phyloP scores from a whole-genome alignment of 768 basidiomycete species.

The Pulveroboletus sp. region DNA sequence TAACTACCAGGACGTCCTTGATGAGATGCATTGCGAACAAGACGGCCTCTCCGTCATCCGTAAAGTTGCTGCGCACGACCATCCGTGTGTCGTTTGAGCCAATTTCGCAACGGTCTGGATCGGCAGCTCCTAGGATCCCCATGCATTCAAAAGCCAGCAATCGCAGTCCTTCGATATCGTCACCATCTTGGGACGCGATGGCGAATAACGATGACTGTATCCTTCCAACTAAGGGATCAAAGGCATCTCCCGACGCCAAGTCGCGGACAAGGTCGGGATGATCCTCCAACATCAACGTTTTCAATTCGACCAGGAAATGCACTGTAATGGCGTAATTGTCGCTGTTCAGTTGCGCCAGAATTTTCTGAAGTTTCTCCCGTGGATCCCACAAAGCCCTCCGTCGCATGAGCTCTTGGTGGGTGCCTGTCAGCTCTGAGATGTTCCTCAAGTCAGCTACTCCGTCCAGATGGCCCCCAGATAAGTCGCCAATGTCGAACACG shows the following conservation, averaged over 20 bases:
- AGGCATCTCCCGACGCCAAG: slow-evolving; percentile 80
- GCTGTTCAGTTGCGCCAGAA: slow-evolving; percentile 69
- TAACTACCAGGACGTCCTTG: slow-evolving; percentile 76
- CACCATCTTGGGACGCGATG: slow-evolving; percentile 74
- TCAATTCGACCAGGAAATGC: slow-evolving; percentile 74
- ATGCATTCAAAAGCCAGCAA: slow-evolving; percentile 84
- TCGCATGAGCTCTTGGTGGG: slow-evolving; percentile 39
- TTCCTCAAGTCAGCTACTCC: slow-evolving; percentile 77
- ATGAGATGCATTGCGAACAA: slow-evolving; percentile 85
- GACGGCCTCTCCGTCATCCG: slow-evolving; percentile 69
- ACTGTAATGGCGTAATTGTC: slow-evolving; percentile 78
- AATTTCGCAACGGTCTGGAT: slow-evolving; percentile 88
- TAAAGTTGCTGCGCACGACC: slow-evolving; percentile 77
- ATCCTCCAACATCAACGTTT: slow-evolving; percentile 51
- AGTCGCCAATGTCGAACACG: slow-evolving; percentile 55
- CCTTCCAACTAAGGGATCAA: slow-evolving; percentile 70
- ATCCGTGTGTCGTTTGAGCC: slow-evolving; percentile 54
- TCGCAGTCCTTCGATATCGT: slow-evolving; percentile 63
- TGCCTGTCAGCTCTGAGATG: slow-evolving; percentile 59
- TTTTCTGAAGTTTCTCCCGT: slow-evolving; percentile 51
- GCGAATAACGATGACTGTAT: slow-evolving; percentile 63
- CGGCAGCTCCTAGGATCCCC: slow-evolving; percentile 87
- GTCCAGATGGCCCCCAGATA: slow-evolving; percentile 54
- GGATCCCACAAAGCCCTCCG: slow-evolving; percentile 51
- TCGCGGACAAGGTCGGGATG: slow-evolving; percentile 51